Conservation (phyloP, 371 early-diverging fungal genomes). For the Mucor circinelloides region DNA sequence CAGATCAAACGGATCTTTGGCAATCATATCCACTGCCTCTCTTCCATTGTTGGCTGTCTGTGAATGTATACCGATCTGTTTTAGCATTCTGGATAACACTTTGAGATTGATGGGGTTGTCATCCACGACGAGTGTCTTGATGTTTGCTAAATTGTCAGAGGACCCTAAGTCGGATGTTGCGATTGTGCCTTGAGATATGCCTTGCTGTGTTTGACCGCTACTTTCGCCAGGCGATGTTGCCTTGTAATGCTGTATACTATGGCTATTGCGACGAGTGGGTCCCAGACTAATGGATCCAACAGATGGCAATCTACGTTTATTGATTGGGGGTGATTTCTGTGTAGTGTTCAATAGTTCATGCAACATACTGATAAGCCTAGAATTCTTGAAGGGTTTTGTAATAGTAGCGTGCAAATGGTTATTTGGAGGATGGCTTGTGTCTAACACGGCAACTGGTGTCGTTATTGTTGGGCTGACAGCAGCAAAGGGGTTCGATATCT, state of each 20-base stretch:
- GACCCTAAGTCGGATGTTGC: background rate
- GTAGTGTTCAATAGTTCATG: conserved; percentile 1
- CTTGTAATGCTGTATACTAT: too few relatives aligned
- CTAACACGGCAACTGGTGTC: background rate
- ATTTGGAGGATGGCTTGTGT: background rate
- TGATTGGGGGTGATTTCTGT: background rate
- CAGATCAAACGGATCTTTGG: conserved; percentile 34
- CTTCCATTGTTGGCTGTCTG: conserved; percentile 43
- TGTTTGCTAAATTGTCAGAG: background rate
- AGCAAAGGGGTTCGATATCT: conserved; percentile 1
- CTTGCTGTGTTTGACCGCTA: too few relatives aligned
- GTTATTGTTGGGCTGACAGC: background rate
- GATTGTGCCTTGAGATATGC: too few relatives aligned
- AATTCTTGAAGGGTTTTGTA: conserved; percentile 20
- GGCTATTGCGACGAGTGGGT: background rate
- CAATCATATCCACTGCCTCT: conserved; percentile 43
- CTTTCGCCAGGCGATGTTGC: too few relatives aligned
- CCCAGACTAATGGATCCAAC: background rate
- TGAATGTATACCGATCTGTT: conserved; percentile 11
- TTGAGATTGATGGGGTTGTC: conserved; percentile 59
- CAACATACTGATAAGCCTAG: conserved; percentile 2
- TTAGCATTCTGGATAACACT: conserved; percentile 49
- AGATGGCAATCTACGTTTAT: background rate
- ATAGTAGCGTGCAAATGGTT: background rate
- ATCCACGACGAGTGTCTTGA: conserved; percentile 51